Percentiles rank a stretch among this genome's conserved stretches.
Evolutionary conservation across 2,329 filamentous ascomycete genomes (phyloP).

Genomic region (Corinectria fuckeliana): DNA sequence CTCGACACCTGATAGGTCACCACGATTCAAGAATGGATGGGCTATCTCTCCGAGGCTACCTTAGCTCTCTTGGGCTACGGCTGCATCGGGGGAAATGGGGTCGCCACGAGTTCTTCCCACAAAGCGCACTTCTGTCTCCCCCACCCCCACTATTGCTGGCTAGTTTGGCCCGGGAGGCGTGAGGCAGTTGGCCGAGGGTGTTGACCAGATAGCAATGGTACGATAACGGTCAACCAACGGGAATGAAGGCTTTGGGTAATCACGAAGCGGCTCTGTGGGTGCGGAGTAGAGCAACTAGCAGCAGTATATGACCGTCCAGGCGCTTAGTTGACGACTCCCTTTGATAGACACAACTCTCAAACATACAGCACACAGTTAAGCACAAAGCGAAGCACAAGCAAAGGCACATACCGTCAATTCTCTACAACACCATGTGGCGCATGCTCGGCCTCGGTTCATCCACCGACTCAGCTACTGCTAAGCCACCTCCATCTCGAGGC

Average conservation of each 20-base stretch:
- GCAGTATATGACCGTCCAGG: slow-evolving; percentile 7
- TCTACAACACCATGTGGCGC: slow-evolving; percentile 19
- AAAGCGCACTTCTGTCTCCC: not conserved
- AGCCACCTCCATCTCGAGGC: slow-evolving; percentile 36
- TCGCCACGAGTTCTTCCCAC: not conserved
- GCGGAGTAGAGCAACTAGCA: not conserved
- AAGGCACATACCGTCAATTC: not conserved
- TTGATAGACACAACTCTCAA: not conserved
- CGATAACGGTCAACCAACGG: not conserved
- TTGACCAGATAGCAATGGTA: not conserved
- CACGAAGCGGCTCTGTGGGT: not conserved
- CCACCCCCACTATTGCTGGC: slow-evolving; percentile 16
- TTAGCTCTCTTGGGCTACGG: not conserved
- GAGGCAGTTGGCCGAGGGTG: not conserved
- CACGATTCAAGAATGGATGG: not conserved
- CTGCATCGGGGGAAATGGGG: slow-evolving; percentile 2
- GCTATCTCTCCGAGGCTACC: not conserved
- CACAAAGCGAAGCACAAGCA: not conserved
- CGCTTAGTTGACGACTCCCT: not conserved
- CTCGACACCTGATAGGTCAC: not conserved
- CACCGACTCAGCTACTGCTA: slow-evolving; percentile 1
- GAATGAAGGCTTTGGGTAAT: not conserved
- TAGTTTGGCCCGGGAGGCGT: not conserved
- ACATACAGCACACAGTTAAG: not conserved
- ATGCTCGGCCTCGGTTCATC: slow-evolving; percentile 21